Evolutionary conservation across 805 yeast species (phyloP), one percentile per base, ranked within the genome.

Genomic region (Yarrowia deformans): DNA sequence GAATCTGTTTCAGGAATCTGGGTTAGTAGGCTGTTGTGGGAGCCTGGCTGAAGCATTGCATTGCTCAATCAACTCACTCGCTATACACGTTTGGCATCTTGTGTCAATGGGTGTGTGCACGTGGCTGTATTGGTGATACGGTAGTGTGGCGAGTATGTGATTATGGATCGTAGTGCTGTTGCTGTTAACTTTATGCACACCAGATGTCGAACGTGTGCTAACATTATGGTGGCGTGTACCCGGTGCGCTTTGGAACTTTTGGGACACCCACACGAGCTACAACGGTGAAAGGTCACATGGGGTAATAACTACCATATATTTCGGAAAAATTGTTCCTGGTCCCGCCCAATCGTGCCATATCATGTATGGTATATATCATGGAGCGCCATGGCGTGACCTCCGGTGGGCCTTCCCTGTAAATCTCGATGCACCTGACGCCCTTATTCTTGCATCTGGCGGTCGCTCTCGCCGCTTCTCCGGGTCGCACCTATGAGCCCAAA

Each of bases 1-100:
- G 66, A 18, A 60, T 45, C 66, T 60, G 66, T 45, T 60, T 60
- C 34, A 60, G 52, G 32, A 60, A 60, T 60, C 66, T 60, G 52
- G 18, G 66, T 60, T 60, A 60, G 66, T 29, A 3, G 29, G 16
- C 9, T 37, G 2, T 0, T 37, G 2, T 3, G 18, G 1, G 14
- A 13, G 43, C 7, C 13, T 35, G 16, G n/a, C 6, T 13, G 18
- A 7, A 7, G 43, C 43, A 40, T 5, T n/a, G 16, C 18, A n/a
- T 5, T 35, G 23, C n/a, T 40, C 35, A 32, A 34, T 45, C 3
- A 13, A 60, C 66, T 60, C 66, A 60, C 66, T 60, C 66, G 40
- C 14, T 60, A 14, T 60, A 60, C 50, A 60, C 66, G 66, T 60
- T 60, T 32, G 66, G 52, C 66, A 60, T 60, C 8, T 39, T 56